A percentile compares a stretch with the other conserved stretches of the same genome.
These are phyloP conservation scores for Exophiala sp. DNA, from an alignment of 2,329 filamentous ascomycete genomes.

Conservation along the genomic window DNA sequence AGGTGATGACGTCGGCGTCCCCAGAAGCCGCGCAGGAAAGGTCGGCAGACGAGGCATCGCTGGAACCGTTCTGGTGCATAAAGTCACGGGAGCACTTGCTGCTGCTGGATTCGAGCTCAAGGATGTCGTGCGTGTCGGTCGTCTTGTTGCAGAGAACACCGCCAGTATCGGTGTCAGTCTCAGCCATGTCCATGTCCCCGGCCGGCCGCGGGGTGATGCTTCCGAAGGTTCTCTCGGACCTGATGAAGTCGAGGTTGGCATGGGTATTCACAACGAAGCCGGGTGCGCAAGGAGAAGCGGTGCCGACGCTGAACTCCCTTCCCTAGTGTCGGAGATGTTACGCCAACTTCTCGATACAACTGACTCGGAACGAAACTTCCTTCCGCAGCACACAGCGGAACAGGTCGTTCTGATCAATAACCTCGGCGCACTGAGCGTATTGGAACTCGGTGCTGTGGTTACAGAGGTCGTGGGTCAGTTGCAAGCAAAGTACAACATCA, in stretches of 20 bases:
- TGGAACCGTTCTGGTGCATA: conserved; percentile 56
- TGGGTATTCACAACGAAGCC: conserved; percentile 62
- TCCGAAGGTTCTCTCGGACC: conserved; percentile 34
- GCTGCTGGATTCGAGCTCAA: conserved; percentile 46
- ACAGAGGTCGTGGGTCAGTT: background rate
- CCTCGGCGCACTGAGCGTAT: conserved; percentile 53
- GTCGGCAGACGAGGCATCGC: conserved; percentile 59
- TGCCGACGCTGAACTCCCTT: background rate
- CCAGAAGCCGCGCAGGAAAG: conserved; percentile 40
- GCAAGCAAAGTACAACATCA: conserved; percentile 34
- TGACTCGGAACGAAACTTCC: conserved; percentile 8
- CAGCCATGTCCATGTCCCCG: conserved; percentile 57
- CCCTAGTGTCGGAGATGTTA: conserved; percentile 33
- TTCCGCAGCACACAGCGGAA: conserved; percentile 40
- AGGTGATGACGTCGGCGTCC: conserved; percentile 60
- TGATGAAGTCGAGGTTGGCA: conserved; percentile 58
- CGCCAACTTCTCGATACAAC: conserved; percentile 39
- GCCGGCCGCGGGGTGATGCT: conserved; percentile 31
- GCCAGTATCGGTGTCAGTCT: conserved; percentile 55
- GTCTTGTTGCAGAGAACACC: conserved; percentile 48
- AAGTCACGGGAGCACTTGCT: conserved; percentile 51
- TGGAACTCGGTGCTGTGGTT: conserved; percentile 52
- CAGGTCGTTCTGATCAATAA: conserved; percentile 53
- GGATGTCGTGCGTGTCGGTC: conserved; percentile 47
- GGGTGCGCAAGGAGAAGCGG: conserved; percentile 30